Percentiles rank a stretch among this genome's conserved stretches.
Conservation (phyloP, 164 flowering plant genomes). For the Piper betle region DNA sequence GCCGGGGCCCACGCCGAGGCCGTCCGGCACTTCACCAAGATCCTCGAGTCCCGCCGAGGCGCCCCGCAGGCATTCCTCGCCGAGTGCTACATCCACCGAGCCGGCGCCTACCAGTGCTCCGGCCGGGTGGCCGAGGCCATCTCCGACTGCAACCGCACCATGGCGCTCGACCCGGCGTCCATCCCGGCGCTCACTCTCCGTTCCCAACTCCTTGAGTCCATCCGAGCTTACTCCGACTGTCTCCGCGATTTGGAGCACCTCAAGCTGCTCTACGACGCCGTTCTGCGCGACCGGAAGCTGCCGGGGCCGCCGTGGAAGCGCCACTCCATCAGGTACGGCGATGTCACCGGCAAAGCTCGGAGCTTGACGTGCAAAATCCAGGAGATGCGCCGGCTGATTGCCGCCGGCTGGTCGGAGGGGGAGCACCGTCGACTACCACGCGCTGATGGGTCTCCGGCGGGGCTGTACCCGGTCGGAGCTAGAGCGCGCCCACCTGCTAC, state of each 20-base stretch:
- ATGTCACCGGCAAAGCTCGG: conserved; percentile 57
- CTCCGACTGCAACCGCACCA: conserved; percentile 71
- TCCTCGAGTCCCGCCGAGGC: conserved; percentile 70
- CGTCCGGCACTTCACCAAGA: conserved; percentile 83
- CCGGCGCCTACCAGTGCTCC: conserved; percentile 47
- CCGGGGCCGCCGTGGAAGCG: conserved; percentile 82
- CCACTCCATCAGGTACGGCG: conserved; percentile 43
- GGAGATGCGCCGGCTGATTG: conserved; percentile 56
- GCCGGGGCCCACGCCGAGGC: conserved; percentile 89
- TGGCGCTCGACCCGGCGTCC: conserved; percentile 68
- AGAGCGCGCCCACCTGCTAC: conserved; percentile 66
- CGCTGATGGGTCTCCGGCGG: conserved; percentile 63
- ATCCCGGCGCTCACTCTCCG: conserved; percentile 63
- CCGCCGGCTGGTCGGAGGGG: conserved; percentile 29
- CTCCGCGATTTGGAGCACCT: conserved; percentile 89
- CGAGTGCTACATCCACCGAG: conserved; percentile 78
- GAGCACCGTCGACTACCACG: conserved; percentile 67
- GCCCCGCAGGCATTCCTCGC: conserved; percentile 83
- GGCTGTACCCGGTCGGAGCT: conserved; percentile 87
- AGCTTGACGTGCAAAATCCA: conserved; percentile 41
- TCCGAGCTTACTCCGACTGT: conserved; percentile 67
- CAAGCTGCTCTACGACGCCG: conserved; percentile 72
- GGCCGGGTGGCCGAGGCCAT: conserved; percentile 81
- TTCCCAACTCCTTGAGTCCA: conserved; percentile 53
- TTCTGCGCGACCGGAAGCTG: conserved; percentile 60